Evolutionary conservation across 2,329 filamentous ascomycete species (phyloP).

Genomic region (Sarocladiaceae sp.): DNA sequence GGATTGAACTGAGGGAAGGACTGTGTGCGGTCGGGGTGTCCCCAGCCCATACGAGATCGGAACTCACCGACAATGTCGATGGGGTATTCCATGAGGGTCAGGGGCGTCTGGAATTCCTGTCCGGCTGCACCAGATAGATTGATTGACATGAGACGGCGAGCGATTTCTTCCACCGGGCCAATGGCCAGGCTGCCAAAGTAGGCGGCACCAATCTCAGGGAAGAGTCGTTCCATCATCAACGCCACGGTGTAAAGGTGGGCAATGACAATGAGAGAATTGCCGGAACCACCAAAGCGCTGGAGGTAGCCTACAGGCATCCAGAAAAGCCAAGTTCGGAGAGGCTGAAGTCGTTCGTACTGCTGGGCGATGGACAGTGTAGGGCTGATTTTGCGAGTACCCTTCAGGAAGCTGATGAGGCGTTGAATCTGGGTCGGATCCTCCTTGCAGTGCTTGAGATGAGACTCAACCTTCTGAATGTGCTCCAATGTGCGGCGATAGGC

Average conservation of each 20-base stretch:
- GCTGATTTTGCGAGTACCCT: conserved; percentile 64
- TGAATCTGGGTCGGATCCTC: conserved; percentile 58
- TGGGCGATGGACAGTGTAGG: conserved; percentile 67
- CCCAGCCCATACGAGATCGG: conserved; percentile 62
- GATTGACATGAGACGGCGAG: conserved; percentile 64
- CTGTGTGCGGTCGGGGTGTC: conserved; percentile 50
- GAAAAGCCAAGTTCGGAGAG: conserved; percentile 87
- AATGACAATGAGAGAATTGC: conserved; percentile 74
- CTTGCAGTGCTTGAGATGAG: conserved; percentile 60
- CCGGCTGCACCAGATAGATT: conserved; percentile 53
- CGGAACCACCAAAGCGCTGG: conserved; percentile 67
- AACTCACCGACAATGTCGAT: conserved; percentile 64
- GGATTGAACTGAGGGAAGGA: conserved; percentile 56
- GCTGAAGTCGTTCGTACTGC: conserved; percentile 84
- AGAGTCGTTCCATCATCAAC: conserved; percentile 81
- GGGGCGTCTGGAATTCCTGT: conserved; percentile 52
- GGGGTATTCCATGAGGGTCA: conserved; percentile 66
- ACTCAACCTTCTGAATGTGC: conserved; percentile 62
- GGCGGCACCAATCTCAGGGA: conserved; percentile 82
- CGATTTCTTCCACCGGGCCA: conserved; percentile 79
- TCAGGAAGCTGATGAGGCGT: conserved; percentile 66
- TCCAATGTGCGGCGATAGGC: conserved; percentile 61
- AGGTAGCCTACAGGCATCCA: conserved; percentile 87
- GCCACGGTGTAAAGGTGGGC: conserved; percentile 89
- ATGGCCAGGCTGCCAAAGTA: conserved; percentile 81